Evolutionary conservation across 352 stramenopile species (phyloP), one percentile per base, ranked within the genome.

Genomic region (Phytophthora idaei): DNA sequence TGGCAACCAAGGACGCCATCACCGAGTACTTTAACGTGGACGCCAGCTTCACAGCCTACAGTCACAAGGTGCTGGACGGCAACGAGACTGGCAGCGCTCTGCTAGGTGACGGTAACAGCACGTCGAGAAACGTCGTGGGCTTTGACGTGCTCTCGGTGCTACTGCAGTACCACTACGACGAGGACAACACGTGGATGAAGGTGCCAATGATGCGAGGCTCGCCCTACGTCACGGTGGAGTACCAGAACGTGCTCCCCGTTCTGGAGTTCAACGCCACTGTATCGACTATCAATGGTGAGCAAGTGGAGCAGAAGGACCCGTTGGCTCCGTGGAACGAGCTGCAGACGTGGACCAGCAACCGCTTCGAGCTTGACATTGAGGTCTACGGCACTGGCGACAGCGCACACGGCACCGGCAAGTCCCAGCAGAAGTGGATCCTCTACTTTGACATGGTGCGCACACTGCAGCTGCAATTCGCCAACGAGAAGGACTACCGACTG

Each of bases 11-110:
- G 32, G 74, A 54, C 12, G 79, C 73, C 48, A 73, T 96, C 64
- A 85, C 76, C 12, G 90, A 97, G 67, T 91, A 90, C 62, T 95
- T 97, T 56, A 86, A 88, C 41, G 78, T 79, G 28, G 90, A 97
- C 68, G 78, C 80, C 34, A 85, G 80, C 31, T 80, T 96, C 53
- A 85, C 80, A 32, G 81, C 72, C 8, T 90, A 92, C 74, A 83
- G 78, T 48, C 61, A 61, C 29, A 78, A 82, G 42, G 46, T 55
- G 10, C 29, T 60, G 9, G 37, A 48, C 9, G 34, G 61, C n/a
- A 57, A 73, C 28, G 53, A 66, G 10, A 65, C 39, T 34, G 28
- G 49, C 27, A 77, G 50, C 10, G 54, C 59, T 5, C 52, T 91
- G 46, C 70, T 91, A 14, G 80, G 82, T 46, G 77, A 90, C 42